Evolutionary conservation across 257 asterid species (phyloP).

Genomic region (Ajuga chamaepitys): DNA sequence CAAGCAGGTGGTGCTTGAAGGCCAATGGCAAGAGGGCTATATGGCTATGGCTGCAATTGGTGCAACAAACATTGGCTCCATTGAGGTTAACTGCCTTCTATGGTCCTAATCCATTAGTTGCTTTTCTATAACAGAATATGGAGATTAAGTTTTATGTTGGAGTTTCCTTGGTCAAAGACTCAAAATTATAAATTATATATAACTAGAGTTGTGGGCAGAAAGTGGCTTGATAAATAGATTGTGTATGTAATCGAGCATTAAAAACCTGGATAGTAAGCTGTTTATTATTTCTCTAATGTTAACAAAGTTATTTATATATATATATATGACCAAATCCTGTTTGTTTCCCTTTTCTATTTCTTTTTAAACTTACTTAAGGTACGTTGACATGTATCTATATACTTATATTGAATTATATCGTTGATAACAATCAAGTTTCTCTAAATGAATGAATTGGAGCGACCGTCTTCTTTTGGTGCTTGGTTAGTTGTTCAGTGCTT

Average conservation of each 20-base stretch:
- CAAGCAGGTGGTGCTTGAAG: conserved; percentile 90
- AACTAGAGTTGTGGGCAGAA: neutral
- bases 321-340: too few relatives aligned
- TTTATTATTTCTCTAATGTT: neutral
- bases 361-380: too few relatives aligned
- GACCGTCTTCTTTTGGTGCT: too few relatives aligned
- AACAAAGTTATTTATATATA: neutral
- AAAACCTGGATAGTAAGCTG: neutral
- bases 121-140: neutral
- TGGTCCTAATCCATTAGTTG: conserved; percentile 5
- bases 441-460: neutral
- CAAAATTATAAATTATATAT: neutral
- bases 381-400: too few relatives aligned
- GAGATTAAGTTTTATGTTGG: conserved; percentile 3
- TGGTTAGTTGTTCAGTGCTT: neutral
- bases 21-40: conserved; percentile 85
- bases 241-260: neutral
- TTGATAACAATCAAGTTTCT: neutral
- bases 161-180: neutral
- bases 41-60: conserved; percentile 98
- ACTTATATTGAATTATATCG: neutral
- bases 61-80: conserved; percentile 92
- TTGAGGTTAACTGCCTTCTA: conserved; percentile 53
- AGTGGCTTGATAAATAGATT: neutral
- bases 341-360: too few relatives aligned